Evolutionary conservation across 2,329 filamentous ascomycete genomes (phyloP).

Genomic region (Fusarium sp.): DNA sequence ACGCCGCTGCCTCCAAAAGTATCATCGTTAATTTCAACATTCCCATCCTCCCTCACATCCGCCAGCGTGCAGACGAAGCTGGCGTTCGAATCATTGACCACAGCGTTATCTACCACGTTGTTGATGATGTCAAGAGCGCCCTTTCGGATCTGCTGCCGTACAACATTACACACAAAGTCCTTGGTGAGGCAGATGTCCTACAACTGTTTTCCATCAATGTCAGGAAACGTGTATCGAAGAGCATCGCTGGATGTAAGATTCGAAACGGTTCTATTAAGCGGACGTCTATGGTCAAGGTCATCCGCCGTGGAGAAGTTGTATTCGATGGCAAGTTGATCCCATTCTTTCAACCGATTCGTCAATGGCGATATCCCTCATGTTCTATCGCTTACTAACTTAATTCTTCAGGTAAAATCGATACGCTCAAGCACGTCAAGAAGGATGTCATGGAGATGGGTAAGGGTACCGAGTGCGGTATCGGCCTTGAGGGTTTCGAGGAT

Average conservation of each 20-base stretch:
- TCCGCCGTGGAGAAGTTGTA: constrained; percentile 76
- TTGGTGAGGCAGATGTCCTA: constrained; percentile 88
- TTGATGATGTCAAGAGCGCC: constrained; percentile 76
- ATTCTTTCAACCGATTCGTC: neutral
- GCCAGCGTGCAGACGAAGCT: constrained; percentile 74
- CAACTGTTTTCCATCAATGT: constrained; percentile 87
- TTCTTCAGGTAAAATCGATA: constrained; percentile 75
- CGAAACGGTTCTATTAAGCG: constrained; percentile 80
- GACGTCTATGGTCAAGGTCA: constrained; percentile 75
- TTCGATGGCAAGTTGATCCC: constrained; percentile 78
- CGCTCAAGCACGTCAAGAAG: constrained; percentile 93
- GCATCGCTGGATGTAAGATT: constrained; percentile 89
- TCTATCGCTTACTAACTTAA: neutral
- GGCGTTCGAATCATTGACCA: constrained; percentile 85
- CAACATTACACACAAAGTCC: constrained; percentile 74
- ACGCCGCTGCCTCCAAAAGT: constrained; percentile 81
- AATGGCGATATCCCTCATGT: neutral
- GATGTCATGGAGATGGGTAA: constrained; percentile 91
- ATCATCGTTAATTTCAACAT: constrained; percentile 90
- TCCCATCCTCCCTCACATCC: constrained; percentile 73
- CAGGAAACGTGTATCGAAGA: constrained; percentile 75
- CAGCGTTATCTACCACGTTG: constrained; percentile 85
- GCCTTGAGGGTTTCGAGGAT: constrained; percentile 82
- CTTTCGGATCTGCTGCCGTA: constrained; percentile 78
- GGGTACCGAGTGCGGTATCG: constrained; percentile 92